Base-by-base conservation (phyloP, 345 rosid genomes). In the Syzygium aromaticum region DNA sequence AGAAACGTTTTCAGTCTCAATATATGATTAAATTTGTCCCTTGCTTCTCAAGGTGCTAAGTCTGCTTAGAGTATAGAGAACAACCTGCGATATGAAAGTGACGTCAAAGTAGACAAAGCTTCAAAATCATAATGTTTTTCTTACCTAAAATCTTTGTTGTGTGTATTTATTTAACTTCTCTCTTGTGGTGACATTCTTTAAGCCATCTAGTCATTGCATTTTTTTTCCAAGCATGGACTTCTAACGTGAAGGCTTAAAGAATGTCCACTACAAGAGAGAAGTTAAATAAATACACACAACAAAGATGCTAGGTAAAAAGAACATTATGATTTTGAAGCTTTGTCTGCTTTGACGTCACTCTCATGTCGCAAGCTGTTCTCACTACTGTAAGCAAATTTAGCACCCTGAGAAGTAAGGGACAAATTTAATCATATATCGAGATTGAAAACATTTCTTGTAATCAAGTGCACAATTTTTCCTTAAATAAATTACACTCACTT, bases 281-380 rank as follows among this genome's bases (percentile, higher is more conserved):
- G 15, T 10, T 8, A 54, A 33, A 43, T 43, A 43, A 43, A 84
- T 84, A 84, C 85, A 84, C 17, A 84, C 30, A 85, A 52, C 43
- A 6, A 10, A 77, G 52, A 43, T 49, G 73, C 33, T 87, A 21
- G 53, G 85, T 84, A 84, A 49, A 17, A 30, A 30, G n/a, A 59
- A 25, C 16, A 14, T n/a, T 89, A 92, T 23, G 93, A 89, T 14
- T 94, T 89, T 38, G 95, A 87, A 83, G 88, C 87, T 2, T 87
- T 38, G 56, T 46, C 84, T n/a, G 87, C 52, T 51, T 27, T 84
- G 53, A 23, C 53, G 84, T 90, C 91, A 11, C n/a, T 84, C 91
- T 96, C 98, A 12, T 85, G 95, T 73, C 98, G 96, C 88, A 95
- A 91, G 90, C 99, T 95, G 93, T 92, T 94, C 84, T 91, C 98